A percentile compares a stretch with the other conserved stretches of the same genome.
phyloP scores from a whole-genome alignment of 129 eudicot genomes.

The Flaveria brownii region DNA sequence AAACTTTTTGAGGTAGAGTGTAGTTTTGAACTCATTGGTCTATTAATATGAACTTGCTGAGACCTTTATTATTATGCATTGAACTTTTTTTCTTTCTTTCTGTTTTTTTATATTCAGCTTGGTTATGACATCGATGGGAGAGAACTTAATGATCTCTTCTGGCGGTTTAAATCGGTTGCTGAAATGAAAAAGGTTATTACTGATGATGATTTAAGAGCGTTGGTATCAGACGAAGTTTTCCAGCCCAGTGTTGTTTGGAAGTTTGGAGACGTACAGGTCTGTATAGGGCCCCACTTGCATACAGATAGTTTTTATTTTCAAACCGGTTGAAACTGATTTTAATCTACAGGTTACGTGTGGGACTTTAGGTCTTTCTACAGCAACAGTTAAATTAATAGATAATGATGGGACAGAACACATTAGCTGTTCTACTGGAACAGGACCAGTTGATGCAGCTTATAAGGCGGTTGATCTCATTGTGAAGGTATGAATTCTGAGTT shows the following conservation, averaged over 20 bases:
- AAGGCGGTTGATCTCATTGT: constrained; percentile 86
- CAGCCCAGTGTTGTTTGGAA: constrained; percentile 89
- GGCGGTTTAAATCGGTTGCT: constrained; percentile 74
- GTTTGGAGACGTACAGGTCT: constrained; percentile 83
- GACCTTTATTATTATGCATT: constrained; percentile 12
- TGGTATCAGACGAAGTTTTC: constrained; percentile 23
- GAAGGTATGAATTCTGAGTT: constrained; percentile 52
- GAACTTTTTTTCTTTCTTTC: neutral
- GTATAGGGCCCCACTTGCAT: constrained; percentile 1
- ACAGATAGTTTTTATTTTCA: neutral
- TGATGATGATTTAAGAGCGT: constrained; percentile 19
- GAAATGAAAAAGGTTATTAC: constrained; percentile 65
- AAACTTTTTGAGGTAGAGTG: constrained; percentile 65
- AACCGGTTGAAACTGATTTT: constrained; percentile 3
- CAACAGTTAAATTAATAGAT: constrained; percentile 76
- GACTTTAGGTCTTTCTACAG: constrained; percentile 87
- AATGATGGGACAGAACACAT: constrained; percentile 67
- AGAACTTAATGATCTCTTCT: constrained; percentile 71
- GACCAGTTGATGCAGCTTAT: constrained; percentile 97
- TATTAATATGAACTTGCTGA: neutral
- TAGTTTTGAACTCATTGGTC: constrained; percentile 13
- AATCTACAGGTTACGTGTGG: constrained; percentile 83
- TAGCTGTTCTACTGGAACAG: constrained; percentile 90
- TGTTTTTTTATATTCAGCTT: constrained; percentile 43
- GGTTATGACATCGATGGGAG: constrained; percentile 74